Evolutionary conservation across 140 eudicot species (phyloP).

Genomic region (Bidens hawaiensis): DNA sequence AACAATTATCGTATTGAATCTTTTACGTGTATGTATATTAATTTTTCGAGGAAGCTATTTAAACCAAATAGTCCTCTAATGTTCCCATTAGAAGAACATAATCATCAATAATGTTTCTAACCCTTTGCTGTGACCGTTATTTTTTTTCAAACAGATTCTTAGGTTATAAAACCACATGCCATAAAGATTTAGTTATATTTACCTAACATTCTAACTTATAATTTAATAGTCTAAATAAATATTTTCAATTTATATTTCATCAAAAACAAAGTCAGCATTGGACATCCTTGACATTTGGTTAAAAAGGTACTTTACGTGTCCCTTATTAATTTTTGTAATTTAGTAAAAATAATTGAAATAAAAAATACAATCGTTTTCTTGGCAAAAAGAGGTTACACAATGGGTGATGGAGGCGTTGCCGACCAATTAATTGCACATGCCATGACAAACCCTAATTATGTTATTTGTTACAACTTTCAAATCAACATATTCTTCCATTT

Average conservation of each 20-base stretch:
- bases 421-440: constrained; percentile 23
- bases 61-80: too few relatives aligned
- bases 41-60: too few relatives aligned
- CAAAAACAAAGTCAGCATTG: background rate
- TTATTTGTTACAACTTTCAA: background rate
- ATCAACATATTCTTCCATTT: background rate
- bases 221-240: too few relatives aligned
- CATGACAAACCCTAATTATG: constrained; percentile 6
- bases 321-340: background rate
- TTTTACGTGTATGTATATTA: too few relatives aligned
- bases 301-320: background rate
- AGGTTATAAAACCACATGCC: too few relatives aligned
- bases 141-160: too few relatives aligned
- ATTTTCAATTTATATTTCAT: background rate
- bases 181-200: too few relatives aligned
- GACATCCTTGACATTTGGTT: background rate
- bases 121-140: too few relatives aligned
- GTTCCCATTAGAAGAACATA: too few relatives aligned
- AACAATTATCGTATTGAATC: too few relatives aligned
- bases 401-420: constrained; percentile 17
- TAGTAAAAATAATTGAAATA: background rate
- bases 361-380: constrained; percentile 5
- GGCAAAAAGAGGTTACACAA: constrained; percentile 1
- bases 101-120: too few relatives aligned
- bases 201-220: too few relatives aligned